These are phyloP conservation scores for Daldinia bambusicola DNA, from an alignment of 495 filamentous ascomycete species.

Conservation along the genomic window DNA sequence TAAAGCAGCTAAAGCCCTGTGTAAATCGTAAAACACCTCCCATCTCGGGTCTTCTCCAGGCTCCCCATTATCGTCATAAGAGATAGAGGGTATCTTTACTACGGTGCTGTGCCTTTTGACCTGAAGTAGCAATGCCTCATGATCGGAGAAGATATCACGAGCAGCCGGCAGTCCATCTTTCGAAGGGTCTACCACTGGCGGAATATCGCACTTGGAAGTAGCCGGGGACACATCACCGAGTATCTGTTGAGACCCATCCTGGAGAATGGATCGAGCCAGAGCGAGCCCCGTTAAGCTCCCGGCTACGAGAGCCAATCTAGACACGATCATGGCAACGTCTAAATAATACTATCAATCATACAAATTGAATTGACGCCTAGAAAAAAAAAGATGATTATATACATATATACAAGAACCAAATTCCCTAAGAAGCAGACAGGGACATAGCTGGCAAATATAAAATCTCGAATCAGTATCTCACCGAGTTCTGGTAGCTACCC, in stretches of 20 bases:
- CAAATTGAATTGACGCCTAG: neutral
- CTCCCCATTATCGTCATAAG: constrained; percentile 51
- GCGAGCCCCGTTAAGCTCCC: constrained; percentile 24
- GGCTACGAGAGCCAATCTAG: constrained; percentile 39
- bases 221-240: constrained; percentile 3
- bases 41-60: constrained; percentile 50
- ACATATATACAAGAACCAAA: neutral
- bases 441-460: constrained; percentile 6
- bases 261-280: constrained; percentile 28
- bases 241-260: constrained; percentile 20
- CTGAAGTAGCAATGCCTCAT: constrained; percentile 48
- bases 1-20: constrained; percentile 43
- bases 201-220: constrained; percentile 47
- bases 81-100: constrained; percentile 51
- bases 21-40: constrained; percentile 51
- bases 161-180: constrained; percentile 48
- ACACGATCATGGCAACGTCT: constrained; percentile 28
- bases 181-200: constrained; percentile 44
- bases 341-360: neutral
- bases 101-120: constrained; percentile 50
- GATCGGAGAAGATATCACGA: constrained; percentile 46
- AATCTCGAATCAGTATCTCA: neutral
- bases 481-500: constrained; percentile 22
- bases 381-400: neutral
- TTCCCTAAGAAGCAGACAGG: neutral